phyloP scores from a whole-genome alignment of 1,284 basidiomycete species.

The Naganishia albida region DNA sequence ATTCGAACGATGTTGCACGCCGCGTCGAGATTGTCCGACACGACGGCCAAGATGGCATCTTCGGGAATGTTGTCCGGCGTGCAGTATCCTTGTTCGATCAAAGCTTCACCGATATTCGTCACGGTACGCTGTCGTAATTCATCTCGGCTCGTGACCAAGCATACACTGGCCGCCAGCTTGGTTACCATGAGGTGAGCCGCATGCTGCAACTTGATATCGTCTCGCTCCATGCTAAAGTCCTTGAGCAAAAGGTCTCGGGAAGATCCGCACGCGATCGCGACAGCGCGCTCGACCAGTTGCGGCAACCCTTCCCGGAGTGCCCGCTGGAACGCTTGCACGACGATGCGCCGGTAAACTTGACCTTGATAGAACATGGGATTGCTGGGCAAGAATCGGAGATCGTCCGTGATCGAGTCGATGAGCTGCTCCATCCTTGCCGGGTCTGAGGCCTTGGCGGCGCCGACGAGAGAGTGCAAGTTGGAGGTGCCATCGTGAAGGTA shows the following conservation, averaged over 20 bases:
- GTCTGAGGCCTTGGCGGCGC: constrained; percentile 41
- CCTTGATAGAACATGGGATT: constrained; percentile 69
- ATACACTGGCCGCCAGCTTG: constrained; percentile 93
- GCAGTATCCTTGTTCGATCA: constrained; percentile 56
- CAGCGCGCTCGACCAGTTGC: constrained; percentile 97
- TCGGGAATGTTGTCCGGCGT: constrained; percentile 56
- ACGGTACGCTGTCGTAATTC: constrained; percentile 90
- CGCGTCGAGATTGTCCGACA: constrained; percentile 90
- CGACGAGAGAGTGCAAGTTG: constrained; percentile 34
- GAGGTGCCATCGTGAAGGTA: constrained; percentile 20
- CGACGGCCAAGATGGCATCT: constrained; percentile 70
- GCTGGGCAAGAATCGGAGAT: constrained; percentile 72
- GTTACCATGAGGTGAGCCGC: constrained; percentile 96
- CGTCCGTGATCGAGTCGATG: constrained; percentile 71
- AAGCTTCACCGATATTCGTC: constrained; percentile 77
- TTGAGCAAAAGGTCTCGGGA: constrained; percentile 93
- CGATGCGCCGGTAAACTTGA: constrained; percentile 83
- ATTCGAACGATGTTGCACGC: constrained; percentile 95
- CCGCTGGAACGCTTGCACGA: constrained; percentile 88
- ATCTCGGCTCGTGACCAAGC: constrained; percentile 97
- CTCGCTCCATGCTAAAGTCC: constrained; percentile 93
- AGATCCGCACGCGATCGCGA: constrained; percentile 97
- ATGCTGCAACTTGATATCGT: constrained; percentile 85
- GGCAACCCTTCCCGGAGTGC: constrained; percentile 97
- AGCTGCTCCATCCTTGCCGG: constrained; percentile 57